Evolutionary conservation across 1,284 basidiomycete species (phyloP).

Genomic region (Puccinia polysora): DNA sequence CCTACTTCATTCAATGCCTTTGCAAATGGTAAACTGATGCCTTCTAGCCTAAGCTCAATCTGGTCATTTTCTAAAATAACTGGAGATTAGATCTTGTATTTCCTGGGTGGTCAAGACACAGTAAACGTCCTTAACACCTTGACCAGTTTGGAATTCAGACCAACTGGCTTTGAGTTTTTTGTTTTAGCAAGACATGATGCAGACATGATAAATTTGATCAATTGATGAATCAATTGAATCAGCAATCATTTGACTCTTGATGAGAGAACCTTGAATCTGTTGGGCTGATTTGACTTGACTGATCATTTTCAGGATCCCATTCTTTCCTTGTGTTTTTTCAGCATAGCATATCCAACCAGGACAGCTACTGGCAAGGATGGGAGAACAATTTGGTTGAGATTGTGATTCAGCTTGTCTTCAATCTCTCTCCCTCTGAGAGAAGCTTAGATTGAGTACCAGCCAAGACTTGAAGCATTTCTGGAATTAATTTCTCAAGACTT

Average conservation of each 20-base stretch:
- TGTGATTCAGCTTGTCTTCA: conserved; percentile 37
- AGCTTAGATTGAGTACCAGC: conserved; percentile 86
- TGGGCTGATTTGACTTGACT: conserved; percentile 84
- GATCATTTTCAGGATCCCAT: conserved; percentile 82
- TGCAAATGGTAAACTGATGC: too few species aligned
- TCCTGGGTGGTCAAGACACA: too few species aligned
- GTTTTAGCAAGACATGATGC: too few species aligned
- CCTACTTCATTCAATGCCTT: too few species aligned
- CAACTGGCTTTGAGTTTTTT: too few species aligned
- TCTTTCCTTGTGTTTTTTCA: conserved; percentile 78
- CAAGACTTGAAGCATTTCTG: conserved; percentile 61
- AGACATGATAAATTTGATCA: too few species aligned
- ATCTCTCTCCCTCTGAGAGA: conserved; percentile 61
- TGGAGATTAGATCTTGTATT: too few species aligned
- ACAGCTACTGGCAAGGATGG: conserved; percentile 92
- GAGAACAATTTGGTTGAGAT: conserved; percentile 57
- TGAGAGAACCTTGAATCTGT: conserved; percentile 85
- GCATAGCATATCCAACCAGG: conserved; percentile 99
- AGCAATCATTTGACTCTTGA: conserved; percentile 75
- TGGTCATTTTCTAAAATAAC: too few species aligned
- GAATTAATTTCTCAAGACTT: conserved; percentile 53
- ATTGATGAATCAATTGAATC: conserved; percentile 64
- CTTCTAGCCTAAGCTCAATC: too few species aligned
- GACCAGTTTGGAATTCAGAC: too few species aligned
- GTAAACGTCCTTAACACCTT: too few species aligned